Base-by-base conservation (phyloP, 768 basidiomycete species). In the Panus rudis region DNA sequence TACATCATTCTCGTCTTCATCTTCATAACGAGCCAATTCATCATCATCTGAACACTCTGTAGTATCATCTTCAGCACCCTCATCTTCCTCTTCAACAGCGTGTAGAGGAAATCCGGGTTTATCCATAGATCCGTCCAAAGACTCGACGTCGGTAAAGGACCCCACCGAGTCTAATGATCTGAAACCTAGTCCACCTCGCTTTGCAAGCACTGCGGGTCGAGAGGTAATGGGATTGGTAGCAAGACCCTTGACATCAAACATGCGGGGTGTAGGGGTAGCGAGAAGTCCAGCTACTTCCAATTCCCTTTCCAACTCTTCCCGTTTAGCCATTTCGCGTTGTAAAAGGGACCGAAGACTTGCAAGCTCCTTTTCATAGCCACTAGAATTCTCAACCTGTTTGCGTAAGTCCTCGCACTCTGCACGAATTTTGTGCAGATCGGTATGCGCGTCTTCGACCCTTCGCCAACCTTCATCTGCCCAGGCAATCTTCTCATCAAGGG, bases 91-190 rank as follows among this genome's bases (percentile, higher is more conserved):
- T 17, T 62, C 63, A 11, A 83, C 79, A 17, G 69, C 66, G 54
- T 79, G 47, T 34, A 55, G 47, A 17, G 72, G 60, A 50, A 74
- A 71, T 30, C 64, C 64, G 37, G 67, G 63, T 38, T 68, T 67
- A 11, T 60, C 57, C 40, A 60, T 58, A 32, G 60, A 56, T 39
- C 69, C 75, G 32, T 76, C 75, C 13, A 66, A 58, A 2, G 68
- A 71, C 49, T 86, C 84, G n/a, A 85, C 81, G 52, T 84, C 83
- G 0, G 82, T 84, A 11, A 65, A 60, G 4, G 81, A 83, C 50
- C 75, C 70, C 50, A 72, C 70, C 2, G 84, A 85, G 52, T 84
- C 84, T 11, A 79, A 60, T 4, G 84, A 84, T 39, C 71, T 57
- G 63, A 72, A 57, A 0, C 77, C 76, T 41, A 75, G 68, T 31